Evolutionary conservation across 768 basidiomycete genomes (phyloP).

Genomic region (Coprinellus micaceus): DNA sequence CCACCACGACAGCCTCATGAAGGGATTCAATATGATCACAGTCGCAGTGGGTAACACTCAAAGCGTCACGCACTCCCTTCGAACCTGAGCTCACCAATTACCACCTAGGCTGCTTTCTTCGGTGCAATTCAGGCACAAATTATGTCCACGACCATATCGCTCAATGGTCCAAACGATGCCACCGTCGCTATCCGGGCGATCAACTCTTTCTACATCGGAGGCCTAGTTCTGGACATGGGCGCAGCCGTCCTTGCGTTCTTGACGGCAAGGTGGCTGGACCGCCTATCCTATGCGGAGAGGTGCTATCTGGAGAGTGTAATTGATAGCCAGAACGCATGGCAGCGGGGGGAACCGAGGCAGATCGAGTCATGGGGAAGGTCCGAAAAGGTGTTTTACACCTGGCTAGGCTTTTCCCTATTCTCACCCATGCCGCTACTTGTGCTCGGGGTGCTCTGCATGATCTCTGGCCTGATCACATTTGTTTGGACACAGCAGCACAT

Average conservation of each 20-base stretch:
- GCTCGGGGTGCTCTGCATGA: conserved; percentile 9
- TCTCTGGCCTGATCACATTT: conserved; percentile 3
- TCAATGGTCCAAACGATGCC: background rate
- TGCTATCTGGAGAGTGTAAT: background rate
- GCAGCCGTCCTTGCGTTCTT: conserved; percentile 12
- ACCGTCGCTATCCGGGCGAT: conserved; percentile 7
- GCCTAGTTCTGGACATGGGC: conserved; percentile 9
- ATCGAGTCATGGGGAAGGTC: background rate
- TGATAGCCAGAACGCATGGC: background rate
- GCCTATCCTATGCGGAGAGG: conserved; percentile 7
- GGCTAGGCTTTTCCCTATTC: conserved; percentile 10
- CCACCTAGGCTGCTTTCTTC: conserved; percentile 8
- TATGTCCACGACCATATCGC: conserved; percentile 5
- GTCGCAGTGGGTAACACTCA: conserved; percentile 4
- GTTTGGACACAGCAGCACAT: conserved; percentile 12
- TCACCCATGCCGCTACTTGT: conserved; percentile 10
- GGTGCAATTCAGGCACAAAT: conserved; percentile 12
- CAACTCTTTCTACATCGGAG: conserved; percentile 10
- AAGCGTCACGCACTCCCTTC: no score
- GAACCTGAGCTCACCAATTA: no score
- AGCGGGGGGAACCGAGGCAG: background rate
- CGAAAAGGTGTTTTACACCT: background rate
- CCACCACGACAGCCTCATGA: conserved; percentile 6
- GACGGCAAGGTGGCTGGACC: conserved; percentile 11
- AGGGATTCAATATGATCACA: conserved; percentile 10